Evolutionary conservation across 495 filamentous ascomycete genomes (phyloP).

Genomic region (Xylaria longipes): DNA sequence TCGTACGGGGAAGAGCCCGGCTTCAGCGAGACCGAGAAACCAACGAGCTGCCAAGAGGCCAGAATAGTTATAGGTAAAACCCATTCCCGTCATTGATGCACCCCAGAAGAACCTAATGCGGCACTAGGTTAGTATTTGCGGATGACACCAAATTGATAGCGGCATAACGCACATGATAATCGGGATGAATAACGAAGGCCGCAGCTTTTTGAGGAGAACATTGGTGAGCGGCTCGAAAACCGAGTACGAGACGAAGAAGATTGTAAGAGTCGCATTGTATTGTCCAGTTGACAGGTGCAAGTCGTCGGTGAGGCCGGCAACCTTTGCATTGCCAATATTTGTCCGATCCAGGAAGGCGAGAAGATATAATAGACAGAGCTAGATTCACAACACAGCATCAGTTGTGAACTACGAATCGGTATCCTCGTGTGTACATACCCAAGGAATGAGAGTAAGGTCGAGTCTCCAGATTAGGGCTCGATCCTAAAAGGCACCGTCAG

Average conservation of each 20-base stretch:
- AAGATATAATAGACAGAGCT: conserved; percentile 83
- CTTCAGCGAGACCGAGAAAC: conserved; percentile 85
- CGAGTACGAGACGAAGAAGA: conserved; percentile 94
- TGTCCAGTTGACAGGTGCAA: conserved; percentile 56
- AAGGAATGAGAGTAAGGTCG: conserved; percentile 75
- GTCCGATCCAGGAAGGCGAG: conserved; percentile 83
- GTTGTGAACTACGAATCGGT: background rate
- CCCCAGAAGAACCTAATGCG: conserved; percentile 65
- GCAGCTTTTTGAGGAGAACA: conserved; percentile 76
- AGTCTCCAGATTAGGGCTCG: conserved; percentile 71
- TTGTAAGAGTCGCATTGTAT: conserved; percentile 79
- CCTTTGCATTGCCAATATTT: conserved; percentile 89
- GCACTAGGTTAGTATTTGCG: conserved; percentile 24
- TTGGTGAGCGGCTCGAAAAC: conserved; percentile 89
- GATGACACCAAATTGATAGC: conserved; percentile 11
- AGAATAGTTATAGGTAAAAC: conserved; percentile 75
- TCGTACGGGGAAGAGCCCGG: conserved; percentile 76
- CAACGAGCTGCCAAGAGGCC: conserved; percentile 84
- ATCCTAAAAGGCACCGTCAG: conserved; percentile 57
- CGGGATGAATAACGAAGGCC: conserved; percentile 64
- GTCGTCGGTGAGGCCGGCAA: conserved; percentile 71
- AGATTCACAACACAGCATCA: conserved; percentile 5
- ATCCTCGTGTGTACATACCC: conserved; percentile 50
- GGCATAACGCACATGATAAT: conserved; percentile 71
- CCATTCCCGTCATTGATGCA: conserved; percentile 83